These are phyloP conservation scores for Candida maris DNA, from an alignment of 805 yeast genomes.

Conservation along the genomic window DNA sequence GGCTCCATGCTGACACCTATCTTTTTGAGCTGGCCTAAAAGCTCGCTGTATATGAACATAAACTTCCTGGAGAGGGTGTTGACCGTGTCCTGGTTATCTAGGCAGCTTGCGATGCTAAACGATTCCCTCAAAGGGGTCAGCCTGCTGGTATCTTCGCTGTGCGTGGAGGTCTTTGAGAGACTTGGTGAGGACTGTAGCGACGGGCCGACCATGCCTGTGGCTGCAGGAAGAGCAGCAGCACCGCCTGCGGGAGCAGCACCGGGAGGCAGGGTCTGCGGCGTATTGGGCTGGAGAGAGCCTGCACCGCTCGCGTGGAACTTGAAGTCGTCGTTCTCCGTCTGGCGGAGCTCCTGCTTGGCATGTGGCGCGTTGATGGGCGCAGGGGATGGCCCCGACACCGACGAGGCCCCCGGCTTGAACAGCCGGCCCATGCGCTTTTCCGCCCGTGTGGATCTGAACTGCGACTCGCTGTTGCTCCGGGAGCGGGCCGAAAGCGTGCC, in stretches of 20 bases:
- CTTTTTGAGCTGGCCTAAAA: slow-evolving; percentile 11
- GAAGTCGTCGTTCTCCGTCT: slow-evolving; percentile 19
- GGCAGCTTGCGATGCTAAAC: slow-evolving; percentile 4
- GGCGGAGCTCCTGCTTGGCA: slow-evolving; percentile 13
- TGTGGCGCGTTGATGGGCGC: slow-evolving; percentile 3
- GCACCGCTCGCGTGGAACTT: slow-evolving; percentile 19
- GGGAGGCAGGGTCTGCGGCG: too few species aligned
- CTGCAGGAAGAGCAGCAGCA: too few species aligned
- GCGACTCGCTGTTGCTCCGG: slow-evolving; percentile 30
- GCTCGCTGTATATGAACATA: slow-evolving; percentile 20
- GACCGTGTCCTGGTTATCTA: slow-evolving; percentile 4
- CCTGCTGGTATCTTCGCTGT: slow-evolving; percentile 8
- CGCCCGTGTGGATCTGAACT: slow-evolving; percentile 28
- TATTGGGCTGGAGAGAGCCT: too few species aligned
- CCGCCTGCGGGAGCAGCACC: too few species aligned
- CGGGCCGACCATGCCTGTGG: too few species aligned
- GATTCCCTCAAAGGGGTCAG: slow-evolving; percentile 16
- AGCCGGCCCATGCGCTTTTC: slow-evolving; percentile 34
- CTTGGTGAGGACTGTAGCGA: not conserved
- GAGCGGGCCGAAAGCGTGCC: slow-evolving; percentile 17
- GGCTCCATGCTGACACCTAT: slow-evolving; percentile 14
- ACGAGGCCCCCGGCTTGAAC: slow-evolving; percentile 24
- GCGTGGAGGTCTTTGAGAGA: slow-evolving; percentile 1
- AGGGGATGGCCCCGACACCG: slow-evolving; percentile 10
- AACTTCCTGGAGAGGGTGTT: slow-evolving; percentile 22